Evolutionary conservation across 176 grass and related monocot genomes (phyloP).

Genomic region (Oryza meridionalis): DNA sequence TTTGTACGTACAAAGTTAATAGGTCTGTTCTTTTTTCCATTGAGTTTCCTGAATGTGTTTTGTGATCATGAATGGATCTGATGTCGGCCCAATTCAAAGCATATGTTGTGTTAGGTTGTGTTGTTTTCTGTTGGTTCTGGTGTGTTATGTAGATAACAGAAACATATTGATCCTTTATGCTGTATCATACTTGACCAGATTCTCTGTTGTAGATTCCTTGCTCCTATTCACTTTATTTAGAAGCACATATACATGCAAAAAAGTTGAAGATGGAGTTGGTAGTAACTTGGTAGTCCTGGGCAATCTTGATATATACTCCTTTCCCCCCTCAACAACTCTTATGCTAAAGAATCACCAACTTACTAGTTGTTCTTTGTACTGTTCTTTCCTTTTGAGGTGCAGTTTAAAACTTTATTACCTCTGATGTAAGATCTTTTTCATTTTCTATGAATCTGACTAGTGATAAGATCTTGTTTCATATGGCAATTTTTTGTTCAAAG

Average conservation of each 20-base stretch:
- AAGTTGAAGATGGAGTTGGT: not conserved
- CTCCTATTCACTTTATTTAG: not conserved
- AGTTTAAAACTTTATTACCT: not conserved
- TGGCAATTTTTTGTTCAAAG: not conserved
- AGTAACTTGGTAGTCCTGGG: not conserved
- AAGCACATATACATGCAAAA: not conserved
- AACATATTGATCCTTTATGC: constrained; percentile 5
- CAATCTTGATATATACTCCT: not conserved
- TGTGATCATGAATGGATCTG: not conserved
- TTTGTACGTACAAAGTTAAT: not conserved
- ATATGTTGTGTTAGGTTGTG: not conserved
- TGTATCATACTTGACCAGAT: constrained; percentile 2
- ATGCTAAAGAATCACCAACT: not conserved
- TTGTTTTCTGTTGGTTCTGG: not conserved
- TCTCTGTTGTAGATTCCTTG: not conserved
- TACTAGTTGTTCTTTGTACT: not conserved
- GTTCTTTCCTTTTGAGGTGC: not conserved
- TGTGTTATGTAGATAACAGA: not conserved
- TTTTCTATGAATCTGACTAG: not conserved
- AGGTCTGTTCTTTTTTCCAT: not conserved
- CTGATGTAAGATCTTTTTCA: not conserved
- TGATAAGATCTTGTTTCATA: constrained; percentile 5
- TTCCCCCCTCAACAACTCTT: not conserved
- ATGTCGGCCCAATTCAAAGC: not conserved
- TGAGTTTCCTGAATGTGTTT: not conserved